Conservation (phyloP, 2,329 filamentous ascomycete species). For the Diplodia sapinea region DNA sequence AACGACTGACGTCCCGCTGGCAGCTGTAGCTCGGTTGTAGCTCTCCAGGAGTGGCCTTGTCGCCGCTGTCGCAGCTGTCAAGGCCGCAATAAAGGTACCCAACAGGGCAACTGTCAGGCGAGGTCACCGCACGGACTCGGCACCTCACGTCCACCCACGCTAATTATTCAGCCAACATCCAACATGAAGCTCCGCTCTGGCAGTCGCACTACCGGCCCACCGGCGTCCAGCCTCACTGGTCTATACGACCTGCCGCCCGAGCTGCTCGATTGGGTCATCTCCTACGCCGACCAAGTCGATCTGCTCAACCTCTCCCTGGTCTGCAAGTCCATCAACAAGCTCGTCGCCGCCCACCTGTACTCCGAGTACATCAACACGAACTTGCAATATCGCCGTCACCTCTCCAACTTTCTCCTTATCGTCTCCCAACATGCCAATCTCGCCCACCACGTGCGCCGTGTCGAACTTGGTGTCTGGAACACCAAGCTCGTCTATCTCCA, state of each 20-base stretch:
- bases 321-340: constrained; percentile 19
- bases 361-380: constrained; percentile 27
- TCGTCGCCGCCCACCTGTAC: constrained; percentile 11
- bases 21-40: not conserved
- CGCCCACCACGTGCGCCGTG: constrained; percentile 13
- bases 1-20: not conserved
- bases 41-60: not conserved
- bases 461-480: constrained; percentile 27
- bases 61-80: not conserved
- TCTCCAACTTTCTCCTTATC: constrained; percentile 11
- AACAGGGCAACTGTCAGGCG: constrained; percentile 2
- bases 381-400: constrained; percentile 7
- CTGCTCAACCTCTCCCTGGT: constrained; percentile 28
- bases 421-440: constrained; percentile 7
- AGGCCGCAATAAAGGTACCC: not conserved
- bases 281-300: constrained; percentile 14
- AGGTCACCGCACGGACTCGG: constrained; percentile 1
- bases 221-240: not conserved
- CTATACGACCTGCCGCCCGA: constrained; percentile 25
- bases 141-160: not conserved
- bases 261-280: constrained; percentile 23
- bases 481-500: constrained; percentile 10
- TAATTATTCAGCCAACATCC: not conserved
- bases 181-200: constrained; percentile 6
- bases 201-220: not conserved